Conservation (phyloP, 106 monocot species). For the Posidonia australis region DNA sequence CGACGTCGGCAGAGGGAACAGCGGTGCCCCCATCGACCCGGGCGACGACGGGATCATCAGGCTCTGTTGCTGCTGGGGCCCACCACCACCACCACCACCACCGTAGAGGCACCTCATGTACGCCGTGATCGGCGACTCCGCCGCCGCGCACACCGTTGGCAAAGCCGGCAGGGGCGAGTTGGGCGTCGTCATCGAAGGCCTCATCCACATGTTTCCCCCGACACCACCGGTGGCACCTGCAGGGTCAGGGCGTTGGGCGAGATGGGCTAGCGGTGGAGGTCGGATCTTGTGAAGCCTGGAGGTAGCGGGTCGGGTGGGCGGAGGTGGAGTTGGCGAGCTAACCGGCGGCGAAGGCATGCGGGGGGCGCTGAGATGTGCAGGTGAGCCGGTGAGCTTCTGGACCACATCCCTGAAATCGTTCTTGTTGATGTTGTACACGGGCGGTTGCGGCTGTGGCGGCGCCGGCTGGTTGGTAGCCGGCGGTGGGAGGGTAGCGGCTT, state of each 20-base stretch:
- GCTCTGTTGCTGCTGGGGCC: background rate
- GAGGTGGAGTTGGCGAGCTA: conserved; percentile 1
- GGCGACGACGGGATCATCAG: conserved; percentile 1
- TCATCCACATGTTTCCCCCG: conserved; percentile 4
- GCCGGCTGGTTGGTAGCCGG: background rate
- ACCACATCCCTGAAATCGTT: conserved; percentile 71
- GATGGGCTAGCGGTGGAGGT: conserved; percentile 15
- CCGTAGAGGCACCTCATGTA: conserved; percentile 25
- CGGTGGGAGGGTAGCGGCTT: conserved; percentile 5
- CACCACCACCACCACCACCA: conserved; percentile 6
- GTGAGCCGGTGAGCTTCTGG: conserved; percentile 83
- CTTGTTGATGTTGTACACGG: conserved; percentile 86
- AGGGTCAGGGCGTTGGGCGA: conserved; percentile 1
- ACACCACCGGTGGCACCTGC: background rate
- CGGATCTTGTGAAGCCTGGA: conserved; percentile 28
- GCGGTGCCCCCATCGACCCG: conserved; percentile 2
- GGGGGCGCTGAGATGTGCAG: conserved; percentile 20
- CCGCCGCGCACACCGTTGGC: conserved; percentile 41
- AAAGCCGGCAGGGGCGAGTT: conserved; percentile 41
- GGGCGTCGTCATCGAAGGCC: conserved; percentile 11
- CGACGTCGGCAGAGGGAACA: conserved; percentile 17
- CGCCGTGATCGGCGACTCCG: conserved; percentile 32
- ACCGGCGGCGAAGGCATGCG: conserved; percentile 2
- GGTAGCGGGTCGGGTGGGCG: conserved; percentile 12
- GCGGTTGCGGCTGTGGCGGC: conserved; percentile 45